A percentile compares a stretch with the other conserved stretches of the same genome.
Conservation (phyloP, 768 basidiomycete genomes). For the Tulasnella sp. region DNA sequence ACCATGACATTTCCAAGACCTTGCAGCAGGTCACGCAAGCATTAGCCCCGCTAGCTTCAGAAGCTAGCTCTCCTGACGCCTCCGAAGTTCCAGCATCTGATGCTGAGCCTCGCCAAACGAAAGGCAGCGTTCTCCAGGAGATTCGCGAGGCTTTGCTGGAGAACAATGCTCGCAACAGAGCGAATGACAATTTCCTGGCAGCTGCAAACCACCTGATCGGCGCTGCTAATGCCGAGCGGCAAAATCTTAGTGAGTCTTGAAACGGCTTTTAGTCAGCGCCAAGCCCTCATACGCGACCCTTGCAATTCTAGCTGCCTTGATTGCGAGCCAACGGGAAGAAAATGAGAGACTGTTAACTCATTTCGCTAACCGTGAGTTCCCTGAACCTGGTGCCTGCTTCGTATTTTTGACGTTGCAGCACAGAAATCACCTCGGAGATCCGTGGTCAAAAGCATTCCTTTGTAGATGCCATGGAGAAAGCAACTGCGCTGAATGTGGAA, state of each 20-base stretch:
- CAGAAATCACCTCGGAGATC: constrained; percentile 23
- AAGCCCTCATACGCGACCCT: background rate
- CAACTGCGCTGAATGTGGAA: constrained; percentile 25
- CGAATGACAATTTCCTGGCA: constrained; percentile 25
- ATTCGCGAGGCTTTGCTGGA: constrained; percentile 19
- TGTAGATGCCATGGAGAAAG: constrained; percentile 26
- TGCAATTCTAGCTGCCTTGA: constrained; percentile 15
- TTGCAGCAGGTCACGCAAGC: constrained; percentile 12
- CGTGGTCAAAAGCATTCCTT: constrained; percentile 23
- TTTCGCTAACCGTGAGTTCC: constrained; percentile 15
- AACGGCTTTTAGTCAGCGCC: background rate
- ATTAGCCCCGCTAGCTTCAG: constrained; percentile 3
- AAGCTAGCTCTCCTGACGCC: background rate
- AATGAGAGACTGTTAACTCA: constrained; percentile 17
- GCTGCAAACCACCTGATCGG: constrained; percentile 24
- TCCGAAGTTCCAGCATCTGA: background rate
- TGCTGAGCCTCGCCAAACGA: background rate
- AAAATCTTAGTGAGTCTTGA: constrained; percentile 21
- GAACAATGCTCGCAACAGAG: constrained; percentile 22
- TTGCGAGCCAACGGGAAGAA: constrained; percentile 18
- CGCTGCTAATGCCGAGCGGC: constrained; percentile 23
- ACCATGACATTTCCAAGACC: constrained; percentile 7
- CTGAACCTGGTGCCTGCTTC: background rate
- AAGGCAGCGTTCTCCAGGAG: constrained; percentile 14
- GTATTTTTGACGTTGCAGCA: background rate